phyloP scores from a whole-genome alignment of 495 filamentous ascomycete genomes.

The Penicillium egyptiacum region DNA sequence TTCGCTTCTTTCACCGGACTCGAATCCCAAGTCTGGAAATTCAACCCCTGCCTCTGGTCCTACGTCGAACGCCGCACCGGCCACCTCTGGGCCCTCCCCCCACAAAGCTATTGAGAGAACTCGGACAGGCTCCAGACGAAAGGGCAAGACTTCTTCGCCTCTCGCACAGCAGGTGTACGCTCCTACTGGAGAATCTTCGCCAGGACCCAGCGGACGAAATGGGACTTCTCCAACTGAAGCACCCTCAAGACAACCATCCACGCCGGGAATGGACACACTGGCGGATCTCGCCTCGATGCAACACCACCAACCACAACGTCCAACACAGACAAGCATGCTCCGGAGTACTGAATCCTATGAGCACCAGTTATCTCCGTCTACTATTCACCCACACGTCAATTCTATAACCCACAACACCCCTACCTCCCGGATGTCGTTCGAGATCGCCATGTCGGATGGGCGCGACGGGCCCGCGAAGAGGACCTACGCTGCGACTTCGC shows the following conservation, averaged over 20 bases:
- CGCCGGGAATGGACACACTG: constrained; percentile 63
- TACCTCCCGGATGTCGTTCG: constrained; percentile 53
- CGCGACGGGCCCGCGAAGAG: constrained; percentile 45
- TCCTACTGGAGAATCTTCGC: constrained; percentile 38
- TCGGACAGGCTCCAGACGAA: constrained; percentile 35
- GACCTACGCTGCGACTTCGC: constrained; percentile 49
- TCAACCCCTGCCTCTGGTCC: constrained; percentile 41
- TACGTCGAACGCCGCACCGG: constrained; percentile 32
- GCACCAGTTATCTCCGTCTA: constrained; percentile 50
- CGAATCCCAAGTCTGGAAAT: constrained; percentile 50
- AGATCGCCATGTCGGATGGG: constrained; percentile 57
- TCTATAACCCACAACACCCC: constrained; percentile 53
- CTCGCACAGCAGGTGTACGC: constrained; percentile 45
- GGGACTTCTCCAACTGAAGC: constrained; percentile 38
- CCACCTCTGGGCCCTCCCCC: constrained; percentile 30
- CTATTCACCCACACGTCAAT: constrained; percentile 48
- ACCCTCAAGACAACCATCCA: constrained; percentile 50
- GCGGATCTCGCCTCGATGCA: constrained; percentile 68
- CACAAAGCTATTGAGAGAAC: constrained; percentile 39
- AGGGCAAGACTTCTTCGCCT: constrained; percentile 43
- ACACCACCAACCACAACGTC: constrained; percentile 56
- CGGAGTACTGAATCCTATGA: constrained; percentile 51
- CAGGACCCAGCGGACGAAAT: constrained; percentile 30
- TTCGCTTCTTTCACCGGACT: constrained; percentile 68
- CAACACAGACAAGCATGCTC: constrained; percentile 42